A percentile compares a stretch with the other conserved stretches of the same genome.
phyloP scores from a whole-genome alignment of 495 filamentous ascomycete genomes.

The Daldinia caldariorum region DNA sequence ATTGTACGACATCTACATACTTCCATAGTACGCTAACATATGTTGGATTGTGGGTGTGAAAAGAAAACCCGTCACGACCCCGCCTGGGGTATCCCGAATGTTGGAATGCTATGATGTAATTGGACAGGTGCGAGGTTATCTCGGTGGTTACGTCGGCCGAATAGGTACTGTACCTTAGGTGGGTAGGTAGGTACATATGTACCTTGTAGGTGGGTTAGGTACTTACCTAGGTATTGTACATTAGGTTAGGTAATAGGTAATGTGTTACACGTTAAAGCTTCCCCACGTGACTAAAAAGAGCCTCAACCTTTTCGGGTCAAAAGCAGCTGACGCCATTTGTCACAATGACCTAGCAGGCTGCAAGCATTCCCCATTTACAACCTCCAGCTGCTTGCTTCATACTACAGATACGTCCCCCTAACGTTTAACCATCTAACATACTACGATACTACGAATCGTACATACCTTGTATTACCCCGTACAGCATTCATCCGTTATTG shows the following conservation, averaged over 20 bases:
- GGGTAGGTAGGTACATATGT: neutral
- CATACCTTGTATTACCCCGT: too few relatives aligned
- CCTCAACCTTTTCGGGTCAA: slow-evolving; percentile 3
- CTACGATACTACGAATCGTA: too few relatives aligned
- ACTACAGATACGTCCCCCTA: too few relatives aligned
- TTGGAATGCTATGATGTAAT: slow-evolving; percentile 39
- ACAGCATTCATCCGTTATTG: too few relatives aligned
- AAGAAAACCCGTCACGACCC: slow-evolving; percentile 19
- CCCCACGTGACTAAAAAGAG: neutral
- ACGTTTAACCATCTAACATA: too few relatives aligned
- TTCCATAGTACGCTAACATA: neutral
- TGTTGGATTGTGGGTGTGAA: neutral
- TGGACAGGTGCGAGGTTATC: slow-evolving; percentile 24
- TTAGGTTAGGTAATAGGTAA: too few relatives aligned
- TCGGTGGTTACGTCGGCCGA: slow-evolving; percentile 44
- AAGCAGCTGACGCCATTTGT: slow-evolving; percentile 1
- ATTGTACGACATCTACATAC: neutral
- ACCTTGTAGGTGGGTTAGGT: too few relatives aligned
- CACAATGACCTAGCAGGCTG: neutral
- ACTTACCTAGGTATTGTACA: too few relatives aligned
- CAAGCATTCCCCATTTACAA: neutral
- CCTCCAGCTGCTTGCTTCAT: neutral
- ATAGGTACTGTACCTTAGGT: slow-evolving; percentile 14
- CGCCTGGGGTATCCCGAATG: slow-evolving; percentile 7
- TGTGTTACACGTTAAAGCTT: neutral